Percentiles rank a stretch among this genome's conserved stretches.
phyloP scores from a whole-genome alignment of 169 alveolate species.

The Nephromyces sp. region DNA sequence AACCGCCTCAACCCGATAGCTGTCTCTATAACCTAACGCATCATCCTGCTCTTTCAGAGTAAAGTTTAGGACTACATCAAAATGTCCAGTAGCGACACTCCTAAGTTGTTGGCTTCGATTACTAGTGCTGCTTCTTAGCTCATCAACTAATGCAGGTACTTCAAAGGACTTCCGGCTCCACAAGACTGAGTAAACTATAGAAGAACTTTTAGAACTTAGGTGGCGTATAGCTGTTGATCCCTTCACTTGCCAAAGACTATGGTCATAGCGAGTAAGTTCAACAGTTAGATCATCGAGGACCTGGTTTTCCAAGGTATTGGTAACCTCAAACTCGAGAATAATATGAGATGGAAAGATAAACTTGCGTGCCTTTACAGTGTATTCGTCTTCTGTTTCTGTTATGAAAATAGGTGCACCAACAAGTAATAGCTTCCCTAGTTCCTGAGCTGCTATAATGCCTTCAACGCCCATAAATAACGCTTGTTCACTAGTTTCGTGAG shows the following conservation, averaged over 20 bases:
- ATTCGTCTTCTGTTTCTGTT: conserved; percentile 50
- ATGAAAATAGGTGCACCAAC: conserved; percentile 22
- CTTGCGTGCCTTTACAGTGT: conserved; percentile 38
- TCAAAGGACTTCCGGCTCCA: not conserved
- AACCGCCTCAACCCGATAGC: conserved; percentile 23
- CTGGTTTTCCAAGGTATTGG: conserved; percentile 39
- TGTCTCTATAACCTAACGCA: conserved; percentile 34
- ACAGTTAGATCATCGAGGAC: conserved; percentile 9
- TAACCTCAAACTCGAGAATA: conserved; percentile 34
- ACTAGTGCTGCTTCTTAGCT: too few species aligned
- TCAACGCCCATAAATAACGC: not conserved
- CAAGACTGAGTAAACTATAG: not conserved
- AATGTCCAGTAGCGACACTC: not conserved
- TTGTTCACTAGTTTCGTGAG: too few species aligned
- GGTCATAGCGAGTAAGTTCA: not conserved
- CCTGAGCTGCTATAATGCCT: not conserved
- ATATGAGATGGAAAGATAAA: conserved; percentile 23
- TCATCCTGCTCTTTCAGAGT: conserved; percentile 26
- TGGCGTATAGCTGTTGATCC: not conserved
- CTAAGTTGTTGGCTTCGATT: too few species aligned
- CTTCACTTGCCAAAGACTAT: not conserved
- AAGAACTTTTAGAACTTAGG: not conserved
- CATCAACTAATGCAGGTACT: too few species aligned
- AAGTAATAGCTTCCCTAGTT: conserved; percentile 21
- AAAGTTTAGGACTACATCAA: not conserved